Evolutionary conservation across 2,329 filamentous ascomycete genomes (phyloP).

Genomic region (Plenodomus biglobosus): DNA sequence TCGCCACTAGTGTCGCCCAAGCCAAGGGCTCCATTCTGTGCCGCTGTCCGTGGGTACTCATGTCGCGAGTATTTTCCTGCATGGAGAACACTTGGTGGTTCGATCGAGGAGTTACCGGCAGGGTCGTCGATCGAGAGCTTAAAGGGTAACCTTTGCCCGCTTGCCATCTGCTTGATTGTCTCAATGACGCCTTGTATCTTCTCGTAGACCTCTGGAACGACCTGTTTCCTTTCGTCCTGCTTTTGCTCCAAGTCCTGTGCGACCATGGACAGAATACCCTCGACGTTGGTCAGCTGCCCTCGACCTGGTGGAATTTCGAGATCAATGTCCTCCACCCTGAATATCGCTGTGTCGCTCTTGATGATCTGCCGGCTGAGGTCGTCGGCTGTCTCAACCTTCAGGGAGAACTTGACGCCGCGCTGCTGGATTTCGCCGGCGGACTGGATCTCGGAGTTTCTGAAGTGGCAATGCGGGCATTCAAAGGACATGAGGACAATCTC

Average conservation of each 20-base stretch:
- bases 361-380: constrained; percentile 88
- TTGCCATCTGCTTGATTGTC: constrained; percentile 74
- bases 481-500: constrained; percentile 98
- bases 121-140: constrained; percentile 85
- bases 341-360: constrained; percentile 83
- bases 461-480: constrained; percentile 82
- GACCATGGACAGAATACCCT: constrained; percentile 79
- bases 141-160: constrained; percentile 80
- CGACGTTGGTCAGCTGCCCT: constrained; percentile 89
- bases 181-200: constrained; percentile 77
- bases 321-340: constrained; percentile 88
- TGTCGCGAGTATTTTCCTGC: constrained; percentile 88
- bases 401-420: constrained; percentile 79
- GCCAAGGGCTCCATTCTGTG: constrained; percentile 85
- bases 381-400: constrained; percentile 69
- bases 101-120: constrained; percentile 94
- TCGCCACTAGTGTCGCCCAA: constrained; percentile 56
- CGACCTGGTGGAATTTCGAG: constrained; percentile 90
- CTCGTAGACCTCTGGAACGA: constrained; percentile 73
- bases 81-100: constrained; percentile 72
- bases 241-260: constrained; percentile 78
- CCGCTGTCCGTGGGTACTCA: constrained; percentile 78
- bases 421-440: constrained; percentile 90
- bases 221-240: constrained; percentile 78
- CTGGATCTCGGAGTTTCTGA: constrained; percentile 92